Evolutionary conservation across 2,329 filamentous ascomycete genomes (phyloP).

Genomic region (Stachybotrys elegans): DNA sequence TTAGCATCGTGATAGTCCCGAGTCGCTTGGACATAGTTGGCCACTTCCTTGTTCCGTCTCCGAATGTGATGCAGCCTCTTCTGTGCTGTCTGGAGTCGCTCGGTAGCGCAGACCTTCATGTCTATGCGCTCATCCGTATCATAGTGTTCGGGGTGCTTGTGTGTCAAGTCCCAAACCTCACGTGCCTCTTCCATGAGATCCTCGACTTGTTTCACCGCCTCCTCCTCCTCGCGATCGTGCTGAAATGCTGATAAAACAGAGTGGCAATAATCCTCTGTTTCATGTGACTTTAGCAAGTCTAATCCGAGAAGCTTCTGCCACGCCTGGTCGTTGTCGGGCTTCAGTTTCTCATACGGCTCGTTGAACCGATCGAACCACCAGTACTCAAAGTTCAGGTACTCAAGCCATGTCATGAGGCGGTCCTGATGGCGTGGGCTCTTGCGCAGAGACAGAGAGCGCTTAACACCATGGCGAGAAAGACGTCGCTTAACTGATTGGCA

Average conservation of each 20-base stretch:
- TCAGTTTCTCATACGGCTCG: conserved; percentile 10
- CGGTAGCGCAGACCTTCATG: conserved; percentile 3
- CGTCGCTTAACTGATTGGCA: conserved; percentile 17
- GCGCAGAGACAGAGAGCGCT: conserved; percentile 20
- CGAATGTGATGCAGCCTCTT: neutral
- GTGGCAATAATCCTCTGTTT: conserved; percentile 10
- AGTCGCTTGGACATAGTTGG: conserved; percentile 1
- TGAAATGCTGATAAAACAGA: neutral
- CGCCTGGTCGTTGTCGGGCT: conserved; percentile 18
- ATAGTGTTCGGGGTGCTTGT: conserved; percentile 6
- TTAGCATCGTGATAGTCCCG: conserved; percentile 6
- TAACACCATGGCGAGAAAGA: conserved; percentile 22
- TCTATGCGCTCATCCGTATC: conserved; percentile 6
- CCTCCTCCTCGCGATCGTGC: neutral
- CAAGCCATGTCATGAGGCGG: conserved; percentile 29
- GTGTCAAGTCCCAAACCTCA: conserved; percentile 1
- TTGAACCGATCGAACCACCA: conserved; percentile 16
- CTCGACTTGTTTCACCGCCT: neutral
- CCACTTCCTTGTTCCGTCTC: neutral
- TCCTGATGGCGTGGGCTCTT: conserved; percentile 23
- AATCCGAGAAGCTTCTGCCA: conserved; percentile 27
- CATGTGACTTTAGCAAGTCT: conserved; percentile 17
- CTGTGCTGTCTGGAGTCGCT: conserved; percentile 4
- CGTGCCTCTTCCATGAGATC: conserved; percentile 1
- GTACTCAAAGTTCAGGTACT: conserved; percentile 27